phyloP scores from a whole-genome alignment of 2,329 filamentous ascomycete species.

The Aspergillus neoniger region DNA sequence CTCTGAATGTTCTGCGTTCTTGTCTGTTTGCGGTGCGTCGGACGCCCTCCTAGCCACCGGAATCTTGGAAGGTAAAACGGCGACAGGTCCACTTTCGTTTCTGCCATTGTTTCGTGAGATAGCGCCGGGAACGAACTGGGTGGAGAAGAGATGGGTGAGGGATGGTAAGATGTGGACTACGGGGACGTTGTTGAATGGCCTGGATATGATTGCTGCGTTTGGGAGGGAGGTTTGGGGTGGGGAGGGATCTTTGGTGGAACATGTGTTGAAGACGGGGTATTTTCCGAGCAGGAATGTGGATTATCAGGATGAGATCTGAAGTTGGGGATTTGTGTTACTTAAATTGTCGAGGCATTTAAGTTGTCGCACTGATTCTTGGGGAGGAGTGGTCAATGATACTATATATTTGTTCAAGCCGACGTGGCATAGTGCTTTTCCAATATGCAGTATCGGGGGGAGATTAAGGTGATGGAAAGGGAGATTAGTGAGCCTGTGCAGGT shows the following conservation, averaged over 20 bases:
- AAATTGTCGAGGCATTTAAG: no score
- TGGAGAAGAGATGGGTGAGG: constrained; percentile 6
- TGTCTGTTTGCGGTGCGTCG: neutral
- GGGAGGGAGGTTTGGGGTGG: neutral
- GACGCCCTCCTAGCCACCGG: neutral
- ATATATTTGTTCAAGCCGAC: no score
- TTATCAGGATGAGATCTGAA: neutral
- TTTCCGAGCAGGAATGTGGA: neutral
- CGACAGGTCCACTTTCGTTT: neutral
- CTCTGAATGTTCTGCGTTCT: neutral
- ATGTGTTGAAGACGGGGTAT: neutral
- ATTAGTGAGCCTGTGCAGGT: no score
- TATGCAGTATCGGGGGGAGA: no score
- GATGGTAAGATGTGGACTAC: constrained; percentile 11
- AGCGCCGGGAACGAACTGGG: neutral
- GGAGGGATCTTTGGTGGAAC: neutral
- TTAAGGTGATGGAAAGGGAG: neutral
- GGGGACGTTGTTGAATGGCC: constrained; percentile 3
- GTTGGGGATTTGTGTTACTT: no score
- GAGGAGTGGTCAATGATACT: no score
- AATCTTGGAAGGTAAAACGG: neutral
- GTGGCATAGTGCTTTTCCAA: no score
- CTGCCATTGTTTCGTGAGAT: neutral
- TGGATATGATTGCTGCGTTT: constrained; percentile 8
- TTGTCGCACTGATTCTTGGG: no score